These are phyloP conservation scores for Magnaporthiopsis poae DNA, from an alignment of 2,329 filamentous ascomycete genomes.

Conservation along the genomic window DNA sequence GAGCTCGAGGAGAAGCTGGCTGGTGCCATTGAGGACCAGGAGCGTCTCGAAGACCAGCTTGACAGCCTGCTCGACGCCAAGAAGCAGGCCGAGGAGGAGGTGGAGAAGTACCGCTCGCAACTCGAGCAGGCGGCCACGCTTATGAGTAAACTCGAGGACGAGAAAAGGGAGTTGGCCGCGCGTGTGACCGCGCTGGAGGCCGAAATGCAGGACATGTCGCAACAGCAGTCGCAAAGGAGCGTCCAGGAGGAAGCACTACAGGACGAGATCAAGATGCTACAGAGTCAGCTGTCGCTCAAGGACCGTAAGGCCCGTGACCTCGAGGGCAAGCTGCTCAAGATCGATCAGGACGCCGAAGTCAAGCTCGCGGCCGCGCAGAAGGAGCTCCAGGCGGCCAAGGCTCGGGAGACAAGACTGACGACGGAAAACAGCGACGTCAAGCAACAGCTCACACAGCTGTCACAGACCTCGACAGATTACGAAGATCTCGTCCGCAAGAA, in stretches of 20 bases:
- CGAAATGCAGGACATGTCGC: constrained; percentile 60
- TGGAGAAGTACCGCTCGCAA: constrained; percentile 67
- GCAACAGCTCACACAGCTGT: constrained; percentile 75
- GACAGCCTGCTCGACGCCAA: constrained; percentile 83
- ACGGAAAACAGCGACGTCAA: constrained; percentile 76
- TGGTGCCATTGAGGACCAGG: constrained; percentile 86
- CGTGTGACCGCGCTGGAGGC: constrained; percentile 60
- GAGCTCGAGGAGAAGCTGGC: constrained; percentile 89
- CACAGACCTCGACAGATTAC: constrained; percentile 85
- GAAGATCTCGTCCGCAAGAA: constrained; percentile 89
- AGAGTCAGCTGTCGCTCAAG: constrained; percentile 80
- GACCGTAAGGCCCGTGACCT: constrained; percentile 83
- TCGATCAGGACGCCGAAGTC: constrained; percentile 80
- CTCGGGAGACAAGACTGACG: constrained; percentile 64
- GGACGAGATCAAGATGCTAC: constrained; percentile 81
- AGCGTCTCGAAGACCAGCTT: constrained; percentile 84
- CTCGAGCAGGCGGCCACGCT: constrained; percentile 85
- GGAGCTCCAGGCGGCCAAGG: constrained; percentile 64
- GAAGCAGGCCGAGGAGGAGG: constrained; percentile 76
- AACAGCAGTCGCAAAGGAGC: constrained; percentile 61
- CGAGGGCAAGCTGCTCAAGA: constrained; percentile 71
- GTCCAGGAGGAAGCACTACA: constrained; percentile 66
- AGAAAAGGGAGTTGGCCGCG: constrained; percentile 65
- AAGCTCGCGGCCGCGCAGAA: constrained; percentile 71
- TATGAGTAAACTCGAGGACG: constrained; percentile 74